phyloP scores from a whole-genome alignment of 2,329 filamentous ascomycete species.

The Venturia carpophila region DNA sequence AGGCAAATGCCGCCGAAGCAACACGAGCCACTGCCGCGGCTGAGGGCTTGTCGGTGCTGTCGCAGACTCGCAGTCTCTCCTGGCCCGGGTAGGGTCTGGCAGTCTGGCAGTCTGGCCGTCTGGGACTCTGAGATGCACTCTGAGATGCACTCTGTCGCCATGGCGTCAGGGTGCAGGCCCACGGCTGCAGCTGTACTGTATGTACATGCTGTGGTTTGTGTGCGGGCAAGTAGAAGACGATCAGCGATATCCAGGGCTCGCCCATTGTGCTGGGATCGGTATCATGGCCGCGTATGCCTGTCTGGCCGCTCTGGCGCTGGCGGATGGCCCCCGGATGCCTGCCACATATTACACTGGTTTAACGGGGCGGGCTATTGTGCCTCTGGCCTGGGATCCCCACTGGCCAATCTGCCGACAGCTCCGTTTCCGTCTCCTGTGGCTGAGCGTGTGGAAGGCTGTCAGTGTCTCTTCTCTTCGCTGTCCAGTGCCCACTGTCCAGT shows the following conservation, averaged over 20 bases:
- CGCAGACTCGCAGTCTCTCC: neutral
- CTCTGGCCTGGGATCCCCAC: neutral
- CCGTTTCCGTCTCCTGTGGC: conserved; percentile 1
- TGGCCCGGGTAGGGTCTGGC: no score
- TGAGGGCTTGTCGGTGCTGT: no score
- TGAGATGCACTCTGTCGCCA: neutral
- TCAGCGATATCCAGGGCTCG: neutral
- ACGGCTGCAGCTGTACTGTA: neutral
- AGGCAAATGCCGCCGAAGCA: neutral
- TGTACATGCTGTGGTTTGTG: neutral
- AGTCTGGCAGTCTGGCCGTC: no score
- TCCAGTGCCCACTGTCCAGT: neutral
- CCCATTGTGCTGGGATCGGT: neutral
- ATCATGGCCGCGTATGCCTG: neutral
- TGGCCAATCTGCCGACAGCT: neutral
- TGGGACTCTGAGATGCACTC: no score
- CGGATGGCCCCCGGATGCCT: neutral
- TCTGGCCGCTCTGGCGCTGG: neutral
- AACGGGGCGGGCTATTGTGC: neutral
- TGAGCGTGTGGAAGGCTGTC: neutral
- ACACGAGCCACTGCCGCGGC: neutral
- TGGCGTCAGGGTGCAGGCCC: neutral
- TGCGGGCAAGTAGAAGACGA: neutral
- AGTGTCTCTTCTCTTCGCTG: neutral
- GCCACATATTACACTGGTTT: neutral